These are phyloP conservation scores for Collybia sp. DNA, from an alignment of 768 basidiomycete genomes.

Conservation along the genomic window DNA sequence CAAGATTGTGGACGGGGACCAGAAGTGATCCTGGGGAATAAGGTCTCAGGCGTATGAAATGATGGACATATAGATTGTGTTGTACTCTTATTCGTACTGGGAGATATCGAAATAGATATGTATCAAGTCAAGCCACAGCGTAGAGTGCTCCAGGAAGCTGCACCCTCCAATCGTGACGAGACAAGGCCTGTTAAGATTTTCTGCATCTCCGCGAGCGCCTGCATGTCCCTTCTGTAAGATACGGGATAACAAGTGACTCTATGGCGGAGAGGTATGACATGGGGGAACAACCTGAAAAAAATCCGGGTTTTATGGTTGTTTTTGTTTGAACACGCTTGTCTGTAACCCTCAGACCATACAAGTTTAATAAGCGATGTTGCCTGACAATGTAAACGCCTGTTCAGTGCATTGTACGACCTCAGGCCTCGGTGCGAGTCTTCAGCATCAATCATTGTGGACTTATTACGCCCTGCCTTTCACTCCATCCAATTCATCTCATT, in stretches of 20 bases:
- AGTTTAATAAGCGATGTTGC: background rate
- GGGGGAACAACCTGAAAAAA: constrained; percentile 9
- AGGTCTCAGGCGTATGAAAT: background rate
- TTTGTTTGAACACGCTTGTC: constrained; percentile 1
- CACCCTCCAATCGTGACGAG: constrained; percentile 16
- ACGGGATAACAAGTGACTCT: constrained; percentile 66
- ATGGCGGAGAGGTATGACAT: constrained; percentile 53
- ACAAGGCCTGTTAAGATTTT: constrained; percentile 26
- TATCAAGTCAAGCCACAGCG: constrained; percentile 23
- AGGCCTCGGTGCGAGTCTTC: too few relatives aligned
- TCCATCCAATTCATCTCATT: background rate
- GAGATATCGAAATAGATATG: constrained; percentile 8
- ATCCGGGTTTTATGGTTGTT: constrained; percentile 9
- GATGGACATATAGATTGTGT: constrained; percentile 3
- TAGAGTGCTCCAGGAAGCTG: constrained; percentile 14
- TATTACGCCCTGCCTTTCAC: background rate
- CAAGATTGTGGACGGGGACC: constrained; percentile 15
- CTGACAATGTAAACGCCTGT: background rate
- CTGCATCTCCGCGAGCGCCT: constrained; percentile 74
- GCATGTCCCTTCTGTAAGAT: constrained; percentile 34
- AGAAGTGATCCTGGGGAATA: background rate
- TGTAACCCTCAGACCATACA: background rate
- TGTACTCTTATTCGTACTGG: background rate
- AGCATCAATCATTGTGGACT: background rate
- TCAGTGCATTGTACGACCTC: background rate